These are phyloP conservation scores for Solanum hybrid DNA, from an alignment of 305 asterid genomes.

Conservation along the genomic window DNA sequence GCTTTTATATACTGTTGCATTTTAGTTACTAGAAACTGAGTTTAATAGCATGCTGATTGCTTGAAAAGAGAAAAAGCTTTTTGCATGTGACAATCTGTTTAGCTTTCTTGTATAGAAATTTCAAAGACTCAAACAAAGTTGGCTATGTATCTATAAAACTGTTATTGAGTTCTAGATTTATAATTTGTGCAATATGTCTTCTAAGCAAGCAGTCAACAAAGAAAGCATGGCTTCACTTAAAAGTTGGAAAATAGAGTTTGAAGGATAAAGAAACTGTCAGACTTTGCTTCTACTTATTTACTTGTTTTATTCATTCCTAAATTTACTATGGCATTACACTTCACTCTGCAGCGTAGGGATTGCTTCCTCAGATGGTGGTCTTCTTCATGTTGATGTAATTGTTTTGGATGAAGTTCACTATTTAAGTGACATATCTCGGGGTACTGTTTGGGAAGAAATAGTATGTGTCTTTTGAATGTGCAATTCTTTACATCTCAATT, in stretches of 20 bases:
- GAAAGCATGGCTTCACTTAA: background rate
- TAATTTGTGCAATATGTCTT: background rate
- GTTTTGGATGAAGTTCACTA: slow-evolving; percentile 99
- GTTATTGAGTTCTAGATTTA: background rate
- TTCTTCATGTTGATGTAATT: slow-evolving; percentile 90
- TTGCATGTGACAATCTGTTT: background rate
- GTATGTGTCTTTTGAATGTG: slow-evolving; percentile 46
- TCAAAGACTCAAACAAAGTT: background rate
- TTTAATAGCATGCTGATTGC: background rate
- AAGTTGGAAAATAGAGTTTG: background rate
- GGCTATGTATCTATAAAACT: background rate
- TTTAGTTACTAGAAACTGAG: background rate
- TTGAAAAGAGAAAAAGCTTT: background rate
- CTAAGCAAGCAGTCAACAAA: background rate
- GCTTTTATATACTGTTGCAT: slow-evolving; percentile 12
- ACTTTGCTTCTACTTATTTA: slow-evolving; percentile 6
- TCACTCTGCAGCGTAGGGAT: slow-evolving; percentile 64
- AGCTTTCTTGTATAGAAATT: background rate
- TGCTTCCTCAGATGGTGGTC: slow-evolving; percentile 74
- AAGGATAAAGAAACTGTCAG: background rate
- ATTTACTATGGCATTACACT: background rate
- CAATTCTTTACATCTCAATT: slow-evolving; percentile 12
- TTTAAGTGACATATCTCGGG: slow-evolving; percentile 94
- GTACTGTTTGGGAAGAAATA: slow-evolving; percentile 99
- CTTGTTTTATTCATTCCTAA: slow-evolving; percentile 11